A percentile compares a stretch with the other conserved stretches of the same genome.
These are phyloP conservation scores for barrel medic (Medicago truncatula) DNA, from an alignment of 306 rosid genomes.

Conservation along the genomic window DNA sequence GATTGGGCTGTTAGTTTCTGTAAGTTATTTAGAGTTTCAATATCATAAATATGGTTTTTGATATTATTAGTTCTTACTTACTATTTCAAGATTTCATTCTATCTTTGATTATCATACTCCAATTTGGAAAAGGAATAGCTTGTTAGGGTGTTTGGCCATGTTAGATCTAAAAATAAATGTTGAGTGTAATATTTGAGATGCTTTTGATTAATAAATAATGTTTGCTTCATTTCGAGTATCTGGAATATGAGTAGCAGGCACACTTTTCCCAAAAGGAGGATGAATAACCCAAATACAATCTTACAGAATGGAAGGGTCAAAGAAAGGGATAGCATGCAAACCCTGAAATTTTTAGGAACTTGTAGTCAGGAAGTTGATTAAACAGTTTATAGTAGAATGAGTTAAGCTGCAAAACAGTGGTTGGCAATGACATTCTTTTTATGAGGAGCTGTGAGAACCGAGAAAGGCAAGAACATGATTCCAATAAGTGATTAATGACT, in stretches of 20 bases:
- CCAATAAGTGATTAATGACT: too few species aligned
- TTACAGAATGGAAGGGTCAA: not conserved
- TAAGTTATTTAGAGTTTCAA: not conserved
- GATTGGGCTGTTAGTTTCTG: not conserved
- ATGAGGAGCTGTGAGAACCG: too few species aligned
- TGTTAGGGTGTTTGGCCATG: not conserved
- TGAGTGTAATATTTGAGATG: not conserved
- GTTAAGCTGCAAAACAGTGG: not conserved
- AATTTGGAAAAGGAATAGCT: not conserved
- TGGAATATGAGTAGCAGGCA: not conserved
- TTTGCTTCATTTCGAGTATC: not conserved
- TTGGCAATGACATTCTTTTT: too few species aligned
- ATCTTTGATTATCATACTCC: not conserved
- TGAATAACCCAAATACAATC: not conserved
- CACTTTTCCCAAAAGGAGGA: not conserved
- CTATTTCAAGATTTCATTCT: constrained; percentile 3
- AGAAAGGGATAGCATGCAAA: not conserved
- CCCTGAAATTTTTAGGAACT: not conserved
- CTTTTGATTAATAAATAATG: not conserved
- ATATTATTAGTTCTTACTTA: not conserved
- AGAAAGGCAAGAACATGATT: too few species aligned
- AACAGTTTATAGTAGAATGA: not conserved
- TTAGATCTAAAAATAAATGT: not conserved
- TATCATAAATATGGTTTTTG: not conserved
- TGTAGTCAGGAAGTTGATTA: constrained; percentile 3